Conservation (phyloP, 371 early-diverging fungal genomes). For the Rhizomucor miehei region DNA sequence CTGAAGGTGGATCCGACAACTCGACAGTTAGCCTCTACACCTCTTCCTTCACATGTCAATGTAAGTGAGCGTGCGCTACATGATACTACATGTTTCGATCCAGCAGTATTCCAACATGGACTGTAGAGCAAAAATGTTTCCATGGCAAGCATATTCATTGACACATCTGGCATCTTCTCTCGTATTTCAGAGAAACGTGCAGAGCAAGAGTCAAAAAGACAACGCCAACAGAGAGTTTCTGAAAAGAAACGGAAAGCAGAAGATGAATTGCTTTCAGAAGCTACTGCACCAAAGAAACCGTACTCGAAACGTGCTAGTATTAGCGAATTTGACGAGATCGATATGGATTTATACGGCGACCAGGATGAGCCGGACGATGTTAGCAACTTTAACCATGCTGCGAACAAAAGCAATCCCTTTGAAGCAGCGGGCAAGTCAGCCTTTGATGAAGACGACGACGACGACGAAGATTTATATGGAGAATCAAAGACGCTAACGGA, state of each 20-base stretch:
- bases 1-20: conserved; percentile 56
- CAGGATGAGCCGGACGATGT: conserved; percentile 8
- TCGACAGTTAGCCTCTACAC: conserved; percentile 37
- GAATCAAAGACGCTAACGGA: background rate
- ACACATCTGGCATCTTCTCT: conserved; percentile 51
- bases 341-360: conserved; percentile 66
- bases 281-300: conserved; percentile 15
- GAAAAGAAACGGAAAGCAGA: conserved; percentile 31
- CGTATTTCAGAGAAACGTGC: conserved; percentile 29
- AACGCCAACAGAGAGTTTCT: background rate
- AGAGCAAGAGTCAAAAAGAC: conserved; percentile 3
- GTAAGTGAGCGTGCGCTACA: conserved; percentile 21
- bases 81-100: no score
- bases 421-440: background rate
- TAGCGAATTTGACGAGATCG: conserved; percentile 53
- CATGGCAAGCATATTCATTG: conserved; percentile 59
- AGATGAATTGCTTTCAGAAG: conserved; percentile 8
- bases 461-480: conserved; percentile 29
- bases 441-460: conserved; percentile 27
- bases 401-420: background rate
- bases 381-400: conserved; percentile 1
- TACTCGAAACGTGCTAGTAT: conserved; percentile 5
- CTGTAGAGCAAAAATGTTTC: conserved; percentile 36
- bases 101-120: no score
- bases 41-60: conserved; percentile 38